phyloP scores from a whole-genome alignment of 176 grass and related monocot species.

The Oryza meridionalis region DNA sequence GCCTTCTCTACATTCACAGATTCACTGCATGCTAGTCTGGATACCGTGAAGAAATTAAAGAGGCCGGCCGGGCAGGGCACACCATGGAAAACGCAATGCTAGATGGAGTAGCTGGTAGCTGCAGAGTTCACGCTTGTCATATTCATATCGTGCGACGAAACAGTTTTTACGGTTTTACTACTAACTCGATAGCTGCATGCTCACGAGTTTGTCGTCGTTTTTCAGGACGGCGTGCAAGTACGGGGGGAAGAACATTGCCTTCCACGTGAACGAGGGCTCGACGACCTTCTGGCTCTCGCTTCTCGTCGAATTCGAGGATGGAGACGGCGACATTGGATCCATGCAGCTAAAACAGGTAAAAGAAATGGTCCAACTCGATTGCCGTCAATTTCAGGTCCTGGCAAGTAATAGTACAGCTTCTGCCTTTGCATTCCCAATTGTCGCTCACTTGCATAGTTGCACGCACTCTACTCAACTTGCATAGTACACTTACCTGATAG shows the following conservation, averaged over 20 bases:
- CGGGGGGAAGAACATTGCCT: constrained; percentile 79
- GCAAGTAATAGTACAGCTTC: background rate
- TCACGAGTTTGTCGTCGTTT: background rate
- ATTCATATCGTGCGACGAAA: background rate
- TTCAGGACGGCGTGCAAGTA: constrained; percentile 90
- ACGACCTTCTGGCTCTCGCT: constrained; percentile 95
- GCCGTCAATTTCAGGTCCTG: background rate
- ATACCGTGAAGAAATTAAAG: background rate
- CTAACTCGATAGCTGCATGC: background rate
- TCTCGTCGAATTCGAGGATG: constrained; percentile 92
- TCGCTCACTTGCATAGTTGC: background rate
- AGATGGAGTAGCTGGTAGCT: no score
- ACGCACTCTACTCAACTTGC: background rate
- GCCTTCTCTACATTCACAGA: background rate
- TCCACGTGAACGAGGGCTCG: constrained; percentile 91
- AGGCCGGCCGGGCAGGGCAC: no score
- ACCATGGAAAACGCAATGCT: background rate
- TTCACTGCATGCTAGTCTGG: background rate
- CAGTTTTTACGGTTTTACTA: background rate
- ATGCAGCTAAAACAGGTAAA: constrained; percentile 88
- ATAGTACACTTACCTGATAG: background rate
- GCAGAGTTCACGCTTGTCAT: background rate
- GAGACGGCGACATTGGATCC: constrained; percentile 90
- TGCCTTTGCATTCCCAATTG: background rate
- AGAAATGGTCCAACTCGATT: background rate